Base-by-base conservation (phyloP, 2,329 filamentous ascomycete genomes). In the Curvularia spicifera region DNA sequence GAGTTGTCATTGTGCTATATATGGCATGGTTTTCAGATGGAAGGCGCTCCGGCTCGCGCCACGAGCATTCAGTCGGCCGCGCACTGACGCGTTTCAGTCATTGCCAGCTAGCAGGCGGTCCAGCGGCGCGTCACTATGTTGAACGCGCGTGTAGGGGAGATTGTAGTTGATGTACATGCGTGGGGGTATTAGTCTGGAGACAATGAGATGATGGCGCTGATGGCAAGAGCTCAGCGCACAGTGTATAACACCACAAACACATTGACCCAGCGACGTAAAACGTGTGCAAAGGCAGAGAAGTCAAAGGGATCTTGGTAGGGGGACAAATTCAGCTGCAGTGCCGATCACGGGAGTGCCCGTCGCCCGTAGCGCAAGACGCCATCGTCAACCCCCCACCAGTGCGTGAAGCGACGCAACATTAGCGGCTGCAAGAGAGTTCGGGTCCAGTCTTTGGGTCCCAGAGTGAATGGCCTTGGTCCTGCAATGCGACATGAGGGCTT, bases 291-390 rank as follows among this genome's bases (percentile, higher is more conserved):
- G 15, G 20, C n/a, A 40, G 28, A 18, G 31, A 7, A 13, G 22
- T 18, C n/a, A 18, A 42, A 48, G 20, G n/a, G 9, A 12, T 31
- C 1, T 7, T 31, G 29, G 10, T 15, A 22, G 37, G 40, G 35
- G 13, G 10, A 31, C 5, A 31, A 13, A 43, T 49, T 26, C 8
- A 40, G 42, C 45, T 59, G 53, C 29, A 55, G 35, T 48, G 63
- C 45, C 60, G 61, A 66, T 66, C 61, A 60, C 59, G 64, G 64
- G 61, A 63, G 55, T 55, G 57, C 59, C 59, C 59, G 61, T 56
- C 53, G 54, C 50, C 58, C 20, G 53, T 56, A 56, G 53, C 53
- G 53, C n/a, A 40, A 40, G 42, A 56, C 47, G 56, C 47, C 48
- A 56, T 56, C 22, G 43, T 35, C 43, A 48, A 29, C 37, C 18